Conservation (phyloP, 1,284 basidiomycete species). For the Vanrija humicola region DNA sequence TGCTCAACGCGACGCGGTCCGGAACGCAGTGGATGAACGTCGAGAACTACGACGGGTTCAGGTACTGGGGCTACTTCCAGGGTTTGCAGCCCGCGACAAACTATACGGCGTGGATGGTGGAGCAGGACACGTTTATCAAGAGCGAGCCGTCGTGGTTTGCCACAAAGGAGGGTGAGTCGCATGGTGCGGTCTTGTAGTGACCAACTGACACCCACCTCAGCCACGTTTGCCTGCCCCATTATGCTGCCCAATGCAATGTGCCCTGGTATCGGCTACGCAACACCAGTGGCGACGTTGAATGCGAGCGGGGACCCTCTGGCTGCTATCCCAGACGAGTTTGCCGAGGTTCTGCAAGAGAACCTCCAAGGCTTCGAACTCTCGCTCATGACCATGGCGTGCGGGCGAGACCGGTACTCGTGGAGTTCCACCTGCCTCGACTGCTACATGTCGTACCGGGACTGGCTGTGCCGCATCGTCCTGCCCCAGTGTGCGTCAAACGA, state of each 20-base stretch:
- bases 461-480: constrained; percentile 70
- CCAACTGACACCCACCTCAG: constrained; percentile 43
- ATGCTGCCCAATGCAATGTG: constrained; percentile 69
- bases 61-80: constrained; percentile 28
- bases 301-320: constrained; percentile 29
- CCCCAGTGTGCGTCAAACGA: constrained; percentile 58
- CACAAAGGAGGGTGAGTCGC: constrained; percentile 43
- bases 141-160: constrained; percentile 38
- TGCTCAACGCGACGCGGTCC: constrained; percentile 9
- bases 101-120: constrained; percentile 43
- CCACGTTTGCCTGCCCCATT: constrained; percentile 66
- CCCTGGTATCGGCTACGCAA: constrained; percentile 65
- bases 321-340: constrained; percentile 56
- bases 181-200: not conserved
- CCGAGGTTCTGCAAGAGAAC: constrained; percentile 56
- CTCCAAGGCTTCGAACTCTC: constrained; percentile 69
- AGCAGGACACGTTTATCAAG: constrained; percentile 17
- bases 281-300: constrained; percentile 56
- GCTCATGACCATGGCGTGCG: constrained; percentile 65
- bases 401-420: constrained; percentile 73
- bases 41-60: constrained; percentile 30
- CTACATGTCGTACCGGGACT: constrained; percentile 66
- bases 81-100: constrained; percentile 32
- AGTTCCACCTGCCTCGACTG: constrained; percentile 72
- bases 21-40: constrained; percentile 26